phyloP scores from a whole-genome alignment of 2,329 filamentous ascomycete genomes.

The Ceratocystiopsis sp. region DNA sequence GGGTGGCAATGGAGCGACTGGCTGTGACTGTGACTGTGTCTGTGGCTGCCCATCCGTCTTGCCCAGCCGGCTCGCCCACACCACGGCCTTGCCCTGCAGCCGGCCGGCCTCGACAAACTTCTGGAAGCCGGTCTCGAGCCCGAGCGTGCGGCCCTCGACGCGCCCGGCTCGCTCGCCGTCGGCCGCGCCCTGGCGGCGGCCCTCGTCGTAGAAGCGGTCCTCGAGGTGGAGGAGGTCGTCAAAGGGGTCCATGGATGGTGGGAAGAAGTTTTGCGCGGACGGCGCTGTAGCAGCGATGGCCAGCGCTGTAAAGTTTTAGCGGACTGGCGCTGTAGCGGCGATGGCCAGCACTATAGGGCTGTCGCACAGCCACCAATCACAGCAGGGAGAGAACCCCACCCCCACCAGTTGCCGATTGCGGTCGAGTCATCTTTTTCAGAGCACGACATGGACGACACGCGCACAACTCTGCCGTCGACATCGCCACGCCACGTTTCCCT shows the following conservation, averaged over 20 bases:
- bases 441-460: too few species aligned
- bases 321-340: too few species aligned
- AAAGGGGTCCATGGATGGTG: slow-evolving; percentile 27
- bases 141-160: slow-evolving; percentile 78
- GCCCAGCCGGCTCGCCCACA: slow-evolving; percentile 64
- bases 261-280: too few species aligned
- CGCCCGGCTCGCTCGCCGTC: slow-evolving; percentile 67
- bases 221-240: slow-evolving; percentile 43
- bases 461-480: too few species aligned
- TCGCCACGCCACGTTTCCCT: too few species aligned
- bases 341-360: too few species aligned
- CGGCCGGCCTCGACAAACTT: slow-evolving; percentile 72
- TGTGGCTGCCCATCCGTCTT: not conserved
- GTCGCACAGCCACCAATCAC: too few species aligned
- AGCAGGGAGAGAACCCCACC: too few species aligned
- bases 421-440: too few species aligned
- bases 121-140: slow-evolving; percentile 82
- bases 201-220: slow-evolving; percentile 62
- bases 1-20: slow-evolving; percentile 26
- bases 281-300: too few species aligned
- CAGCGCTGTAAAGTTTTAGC: too few species aligned
- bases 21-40: not conserved
- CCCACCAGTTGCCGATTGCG: too few species aligned
- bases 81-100: slow-evolving; percentile 57
- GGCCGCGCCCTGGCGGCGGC: slow-evolving; percentile 54